Conservation (phyloP, 2,329 filamentous ascomycete species). For the Arachnopeziza araneosa region DNA sequence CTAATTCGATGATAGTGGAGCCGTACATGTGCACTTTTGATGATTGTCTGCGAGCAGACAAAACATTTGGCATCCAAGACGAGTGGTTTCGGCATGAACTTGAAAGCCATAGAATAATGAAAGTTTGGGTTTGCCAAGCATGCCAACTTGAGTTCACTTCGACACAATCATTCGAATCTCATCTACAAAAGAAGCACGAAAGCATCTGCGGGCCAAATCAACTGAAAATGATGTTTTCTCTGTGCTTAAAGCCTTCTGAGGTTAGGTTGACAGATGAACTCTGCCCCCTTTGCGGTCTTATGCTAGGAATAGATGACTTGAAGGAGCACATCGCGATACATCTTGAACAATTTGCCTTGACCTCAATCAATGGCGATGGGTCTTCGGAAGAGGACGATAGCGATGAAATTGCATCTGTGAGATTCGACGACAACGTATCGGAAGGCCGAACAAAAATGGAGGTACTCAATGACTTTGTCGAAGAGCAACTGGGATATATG, state of each 20-base stretch:
- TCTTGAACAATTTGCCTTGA: conserved; percentile 16
- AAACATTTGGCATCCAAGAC: conserved; percentile 12
- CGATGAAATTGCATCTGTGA: conserved; percentile 3
- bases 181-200: conserved; percentile 3
- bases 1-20: conserved; percentile 4
- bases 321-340: conserved; percentile 14
- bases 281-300: no score
- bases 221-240: conserved; percentile 17
- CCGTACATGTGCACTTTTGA: conserved; percentile 24
- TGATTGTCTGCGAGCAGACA: conserved; percentile 12
- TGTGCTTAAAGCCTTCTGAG: conserved; percentile 14
- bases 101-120: conserved; percentile 15
- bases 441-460: conserved; percentile 4
- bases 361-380: conserved; percentile 10
- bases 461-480: conserved; percentile 7
- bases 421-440: conserved; percentile 3
- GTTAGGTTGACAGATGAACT: neutral
- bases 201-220: conserved; percentile 7
- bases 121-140: conserved; percentile 16
- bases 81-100: conserved; percentile 24
- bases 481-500: conserved; percentile 5
- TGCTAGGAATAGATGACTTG: neutral
- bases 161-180: conserved; percentile 1
- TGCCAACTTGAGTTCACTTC: conserved; percentile 12
- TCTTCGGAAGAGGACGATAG: conserved; percentile 8